A percentile compares a stretch with the other conserved stretches of the same genome.
These are phyloP conservation scores for Erythrobasidium yunnanense DNA, from an alignment of 768 basidiomycete genomes.

Conservation along the genomic window DNA sequence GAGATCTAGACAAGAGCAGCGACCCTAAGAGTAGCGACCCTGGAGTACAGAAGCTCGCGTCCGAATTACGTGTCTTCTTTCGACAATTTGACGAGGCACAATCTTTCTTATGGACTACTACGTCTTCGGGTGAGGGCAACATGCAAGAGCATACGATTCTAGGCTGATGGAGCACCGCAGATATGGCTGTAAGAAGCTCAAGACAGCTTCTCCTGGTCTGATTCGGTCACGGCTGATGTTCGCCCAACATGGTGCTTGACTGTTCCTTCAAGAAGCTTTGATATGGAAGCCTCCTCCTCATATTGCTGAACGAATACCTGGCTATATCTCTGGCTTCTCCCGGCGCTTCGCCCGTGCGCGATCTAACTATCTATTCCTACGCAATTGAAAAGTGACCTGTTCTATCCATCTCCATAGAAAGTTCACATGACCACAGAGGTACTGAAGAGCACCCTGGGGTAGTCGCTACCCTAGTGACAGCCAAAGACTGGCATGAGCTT, in stretches of 20 bases:
- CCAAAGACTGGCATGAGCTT: slow-evolving; percentile 19
- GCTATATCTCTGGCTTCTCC: slow-evolving; percentile 22
- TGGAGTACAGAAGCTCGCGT: too few species aligned
- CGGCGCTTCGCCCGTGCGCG: slow-evolving; percentile 6
- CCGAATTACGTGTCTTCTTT: too few species aligned
- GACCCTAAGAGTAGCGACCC: too few species aligned
- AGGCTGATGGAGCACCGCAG: too few species aligned
- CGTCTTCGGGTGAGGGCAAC: background rate
- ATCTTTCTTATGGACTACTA: too few species aligned
- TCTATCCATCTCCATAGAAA: background rate
- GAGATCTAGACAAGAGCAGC: too few species aligned
- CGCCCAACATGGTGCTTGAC: too few species aligned
- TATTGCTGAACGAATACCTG: slow-evolving; percentile 16
- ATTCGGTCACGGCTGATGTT: too few species aligned
- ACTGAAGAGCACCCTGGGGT: slow-evolving; percentile 24
- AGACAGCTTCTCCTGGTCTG: too few species aligned
- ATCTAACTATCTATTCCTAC: background rate
- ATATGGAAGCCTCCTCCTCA: slow-evolving; percentile 27
- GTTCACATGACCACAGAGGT: slow-evolving; percentile 24
- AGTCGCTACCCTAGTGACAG: slow-evolving; percentile 25
- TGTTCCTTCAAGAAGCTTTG: background rate
- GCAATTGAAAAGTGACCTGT: background rate
- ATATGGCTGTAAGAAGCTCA: background rate
- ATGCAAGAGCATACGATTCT: too few species aligned
- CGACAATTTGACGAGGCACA: too few species aligned